Evolutionary conservation across 2,329 filamentous ascomycete genomes (phyloP), one percentile per base, ranked within the genome.

Genomic region (Neurospora sp.): DNA sequence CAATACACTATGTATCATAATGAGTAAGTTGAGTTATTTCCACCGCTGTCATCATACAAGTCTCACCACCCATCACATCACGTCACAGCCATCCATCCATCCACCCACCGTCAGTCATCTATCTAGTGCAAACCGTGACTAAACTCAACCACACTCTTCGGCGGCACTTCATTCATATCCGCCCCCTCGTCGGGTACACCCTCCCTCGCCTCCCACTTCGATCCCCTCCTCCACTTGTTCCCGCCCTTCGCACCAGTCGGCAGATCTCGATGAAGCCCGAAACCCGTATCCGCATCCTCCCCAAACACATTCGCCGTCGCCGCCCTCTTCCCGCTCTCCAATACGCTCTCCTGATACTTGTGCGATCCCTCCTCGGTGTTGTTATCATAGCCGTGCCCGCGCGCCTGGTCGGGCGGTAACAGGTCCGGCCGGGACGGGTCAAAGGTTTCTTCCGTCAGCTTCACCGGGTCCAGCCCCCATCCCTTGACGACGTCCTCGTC

Each of bases 101-200:
- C 39, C 38, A 17, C 15, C 15, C 39, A 17, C 33, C 33, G 33
- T 36, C 33, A 28, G 33, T 33, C 33, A 28, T 3, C 2, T 2
- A 39, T 39, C 40, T 41, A 41, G 3, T 15, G 40, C 12, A 41
- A 1, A n/a, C 17, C n/a, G 2, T n/a, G 12, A 41, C 40, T 41
- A n/a, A n/a, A 73, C 74, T 84, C 75, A 2, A 78, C 78, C 52
- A 82, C 81, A 40, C 81, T 84, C 66, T 75, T 76, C 0, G 82
- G 82, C 10, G 83, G 75, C 66, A 83, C 74, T 68, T 80, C 76
- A 0, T 80, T 80, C 76, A 82, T 80, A 0, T 81, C 81, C 1
- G 82, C 79, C 67, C 79, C 80, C 71, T 80, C 80, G 19, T 82
- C 82, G 6, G 81, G 80, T 36, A 83, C 81, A 23, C 75, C 77